Percentiles rank a stretch among this genome's conserved stretches.
These are phyloP conservation scores for Aspergillus caelatus DNA, from an alignment of 2,329 filamentous ascomycete genomes.

Conservation along the genomic window DNA sequence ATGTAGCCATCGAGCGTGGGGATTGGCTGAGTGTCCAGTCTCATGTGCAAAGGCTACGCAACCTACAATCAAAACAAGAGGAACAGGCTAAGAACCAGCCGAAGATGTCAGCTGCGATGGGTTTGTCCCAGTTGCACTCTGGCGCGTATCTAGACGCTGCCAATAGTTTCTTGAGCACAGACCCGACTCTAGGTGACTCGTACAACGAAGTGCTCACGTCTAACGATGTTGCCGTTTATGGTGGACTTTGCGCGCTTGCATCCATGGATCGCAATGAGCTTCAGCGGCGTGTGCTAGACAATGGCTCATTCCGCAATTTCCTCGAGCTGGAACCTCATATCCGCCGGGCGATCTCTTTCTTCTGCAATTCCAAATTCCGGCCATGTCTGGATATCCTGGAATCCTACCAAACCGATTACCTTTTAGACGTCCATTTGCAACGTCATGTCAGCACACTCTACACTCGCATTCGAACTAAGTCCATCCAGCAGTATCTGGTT, in stretches of 20 bases:
- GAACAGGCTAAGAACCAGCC: constrained; percentile 59
- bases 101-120: constrained; percentile 68
- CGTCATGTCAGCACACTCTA: constrained; percentile 73
- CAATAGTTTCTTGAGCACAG: constrained; percentile 66
- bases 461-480: constrained; percentile 78
- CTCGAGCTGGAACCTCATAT: constrained; percentile 93
- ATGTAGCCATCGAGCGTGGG: constrained; percentile 72
- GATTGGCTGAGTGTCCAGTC: constrained; percentile 74
- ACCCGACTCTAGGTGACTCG: constrained; percentile 58
- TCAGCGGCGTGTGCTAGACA: constrained; percentile 76
- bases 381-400: constrained; percentile 81
- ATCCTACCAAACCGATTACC: constrained; percentile 78
- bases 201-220: constrained; percentile 74
- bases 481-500: constrained; percentile 88
- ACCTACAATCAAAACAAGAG: constrained; percentile 57
- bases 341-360: constrained; percentile 84
- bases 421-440: constrained; percentile 86
- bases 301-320: constrained; percentile 77
- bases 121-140: constrained; percentile 62
- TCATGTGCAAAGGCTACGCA: constrained; percentile 60
- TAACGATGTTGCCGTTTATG: constrained; percentile 91
- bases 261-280: constrained; percentile 82
- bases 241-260: constrained; percentile 84
- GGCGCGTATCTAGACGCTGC: constrained; percentile 70
- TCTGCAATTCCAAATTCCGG: constrained; percentile 88